These are phyloP conservation scores for Tephrocybe sp. DNA, from an alignment of 768 basidiomycete genomes.

Conservation along the genomic window DNA sequence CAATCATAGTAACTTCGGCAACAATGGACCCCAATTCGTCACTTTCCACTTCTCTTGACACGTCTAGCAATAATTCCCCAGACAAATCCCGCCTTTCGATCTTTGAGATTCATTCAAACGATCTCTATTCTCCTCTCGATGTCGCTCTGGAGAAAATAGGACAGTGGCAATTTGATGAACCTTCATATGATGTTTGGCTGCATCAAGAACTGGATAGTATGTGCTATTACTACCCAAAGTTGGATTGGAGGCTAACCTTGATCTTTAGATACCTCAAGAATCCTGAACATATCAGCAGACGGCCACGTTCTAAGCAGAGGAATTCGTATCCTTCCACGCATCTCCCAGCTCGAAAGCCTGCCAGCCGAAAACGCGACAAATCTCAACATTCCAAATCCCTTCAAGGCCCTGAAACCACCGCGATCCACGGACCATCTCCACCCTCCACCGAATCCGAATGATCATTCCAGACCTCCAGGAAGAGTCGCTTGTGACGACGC, in stretches of 20 bases:
- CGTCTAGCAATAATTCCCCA: slow-evolving; percentile 26
- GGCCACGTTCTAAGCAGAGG: slow-evolving; percentile 44
- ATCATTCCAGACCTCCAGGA: slow-evolving; percentile 19
- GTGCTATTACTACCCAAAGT: slow-evolving; percentile 11
- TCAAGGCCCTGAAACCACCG: slow-evolving; percentile 48
- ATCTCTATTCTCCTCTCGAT: slow-evolving; percentile 27
- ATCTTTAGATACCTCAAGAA: slow-evolving; percentile 28
- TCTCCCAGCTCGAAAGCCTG: slow-evolving; percentile 17
- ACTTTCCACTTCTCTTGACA: slow-evolving; percentile 26
- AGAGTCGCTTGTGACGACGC: slow-evolving; percentile 31
- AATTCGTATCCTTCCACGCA: slow-evolving; percentile 31
- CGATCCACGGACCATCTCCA: slow-evolving; percentile 49
- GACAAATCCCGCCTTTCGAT: slow-evolving; percentile 38
- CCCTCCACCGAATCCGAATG: slow-evolving; percentile 20
- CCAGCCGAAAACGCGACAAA: slow-evolving; percentile 26
- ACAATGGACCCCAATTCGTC: slow-evolving; percentile 33
- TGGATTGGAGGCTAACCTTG: slow-evolving; percentile 5
- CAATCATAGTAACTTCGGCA: slow-evolving; percentile 46
- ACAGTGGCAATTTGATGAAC: slow-evolving; percentile 54
- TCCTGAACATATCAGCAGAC: slow-evolving; percentile 40
- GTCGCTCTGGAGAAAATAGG: slow-evolving; percentile 44
- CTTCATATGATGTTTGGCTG: slow-evolving; percentile 41
- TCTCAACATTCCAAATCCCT: slow-evolving; percentile 51
- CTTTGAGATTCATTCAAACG: slow-evolving; percentile 32
- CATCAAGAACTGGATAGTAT: slow-evolving; percentile 46